Evolutionary conservation across 139 green algal species (phyloP).

Genomic region (Coelastrella sp.): DNA sequence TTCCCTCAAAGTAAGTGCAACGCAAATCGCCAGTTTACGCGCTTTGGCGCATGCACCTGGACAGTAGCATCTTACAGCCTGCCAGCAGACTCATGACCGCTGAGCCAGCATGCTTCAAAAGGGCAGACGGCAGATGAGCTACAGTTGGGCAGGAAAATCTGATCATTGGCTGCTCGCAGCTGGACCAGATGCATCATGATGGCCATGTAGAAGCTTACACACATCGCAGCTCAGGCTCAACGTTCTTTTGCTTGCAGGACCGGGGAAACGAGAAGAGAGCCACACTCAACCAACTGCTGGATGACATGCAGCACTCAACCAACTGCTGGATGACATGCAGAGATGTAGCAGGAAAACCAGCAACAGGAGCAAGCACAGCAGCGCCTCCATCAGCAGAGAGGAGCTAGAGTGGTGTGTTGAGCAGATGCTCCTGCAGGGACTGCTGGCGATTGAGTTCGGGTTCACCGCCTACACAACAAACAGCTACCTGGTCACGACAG

Average conservation of each 20-base stretch:
- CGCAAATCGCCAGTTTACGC: neutral
- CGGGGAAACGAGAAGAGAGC: constrained; percentile 47
- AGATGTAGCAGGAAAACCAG: constrained; percentile 1
- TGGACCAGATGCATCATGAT: no score
- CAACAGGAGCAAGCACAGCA: neutral
- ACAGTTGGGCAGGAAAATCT: no score
- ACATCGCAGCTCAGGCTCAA: no score
- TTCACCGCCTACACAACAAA: constrained; percentile 68
- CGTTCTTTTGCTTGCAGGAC: neutral
- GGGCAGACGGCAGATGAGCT: no score
- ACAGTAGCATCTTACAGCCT: no score
- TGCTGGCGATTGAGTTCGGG: constrained; percentile 70
- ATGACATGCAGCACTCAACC: constrained; percentile 58
- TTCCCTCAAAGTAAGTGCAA: constrained; percentile 12
- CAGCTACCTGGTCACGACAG: constrained; percentile 52
- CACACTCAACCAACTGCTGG: constrained; percentile 74
- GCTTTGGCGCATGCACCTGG: neutral
- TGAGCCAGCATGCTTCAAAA: no score
- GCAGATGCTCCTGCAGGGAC: constrained; percentile 42
- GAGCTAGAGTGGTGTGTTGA: constrained; percentile 34
- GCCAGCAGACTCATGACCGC: no score
- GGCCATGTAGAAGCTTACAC: no score
- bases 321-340: constrained; percentile 59
- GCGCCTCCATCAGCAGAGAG: neutral
- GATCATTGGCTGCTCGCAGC: no score